Evolutionary conservation across 176 grass and related monocot species (phyloP).

Genomic region (Poa pratensis): DNA sequence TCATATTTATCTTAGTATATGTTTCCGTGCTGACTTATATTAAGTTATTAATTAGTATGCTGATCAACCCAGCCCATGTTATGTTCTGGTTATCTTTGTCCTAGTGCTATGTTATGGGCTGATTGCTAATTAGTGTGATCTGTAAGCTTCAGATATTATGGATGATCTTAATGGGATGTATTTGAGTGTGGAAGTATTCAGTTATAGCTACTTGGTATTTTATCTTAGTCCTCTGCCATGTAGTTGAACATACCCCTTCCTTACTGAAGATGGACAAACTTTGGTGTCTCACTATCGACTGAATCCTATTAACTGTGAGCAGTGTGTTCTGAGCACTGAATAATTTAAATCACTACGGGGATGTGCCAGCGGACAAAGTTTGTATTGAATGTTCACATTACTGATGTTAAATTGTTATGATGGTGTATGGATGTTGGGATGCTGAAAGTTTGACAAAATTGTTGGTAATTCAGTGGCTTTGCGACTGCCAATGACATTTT

Average conservation of each 20-base stretch:
- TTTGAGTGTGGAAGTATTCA: not conserved
- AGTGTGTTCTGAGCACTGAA: not conserved
- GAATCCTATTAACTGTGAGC: not conserved
- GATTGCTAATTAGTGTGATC: not conserved
- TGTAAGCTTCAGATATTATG: not conserved
- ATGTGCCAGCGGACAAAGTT: not conserved
- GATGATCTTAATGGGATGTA: not conserved
- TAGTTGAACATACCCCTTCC: not conserved
- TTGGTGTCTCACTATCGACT: too few species aligned
- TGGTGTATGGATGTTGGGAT: not conserved
- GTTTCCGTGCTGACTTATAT: not conserved
- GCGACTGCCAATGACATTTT: too few species aligned
- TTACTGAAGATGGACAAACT: not conserved
- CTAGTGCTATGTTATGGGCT: not conserved
- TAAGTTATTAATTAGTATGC: not conserved
- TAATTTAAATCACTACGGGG: too few species aligned
- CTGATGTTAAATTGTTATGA: too few species aligned
- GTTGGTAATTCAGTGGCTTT: too few species aligned
- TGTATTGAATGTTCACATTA: not conserved
- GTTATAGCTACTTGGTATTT: not conserved
- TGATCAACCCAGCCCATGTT: not conserved
- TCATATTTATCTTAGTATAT: not conserved
- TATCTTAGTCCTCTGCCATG: not conserved
- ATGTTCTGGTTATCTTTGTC: not conserved
- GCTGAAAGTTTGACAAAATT: not conserved